Conservation (phyloP, 257 asterid genomes). For the Solanum pennellii region DNA sequence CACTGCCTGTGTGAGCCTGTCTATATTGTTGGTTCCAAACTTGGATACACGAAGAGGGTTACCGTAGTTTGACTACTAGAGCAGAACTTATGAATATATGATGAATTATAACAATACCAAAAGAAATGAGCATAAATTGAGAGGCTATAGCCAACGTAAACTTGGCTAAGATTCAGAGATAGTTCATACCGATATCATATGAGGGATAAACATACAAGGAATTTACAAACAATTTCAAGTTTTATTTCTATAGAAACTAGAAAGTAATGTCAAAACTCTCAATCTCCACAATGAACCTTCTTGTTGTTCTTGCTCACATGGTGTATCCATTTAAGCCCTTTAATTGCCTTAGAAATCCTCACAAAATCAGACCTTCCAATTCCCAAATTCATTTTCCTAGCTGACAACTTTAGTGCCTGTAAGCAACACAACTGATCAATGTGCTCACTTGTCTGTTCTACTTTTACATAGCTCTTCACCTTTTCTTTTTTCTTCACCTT, state of each 20-base stretch:
- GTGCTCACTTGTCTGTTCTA: constrained; percentile 17
- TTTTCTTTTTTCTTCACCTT: background rate
- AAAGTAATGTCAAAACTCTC: background rate
- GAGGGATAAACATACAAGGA: background rate
- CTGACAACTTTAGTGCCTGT: constrained; percentile 60
- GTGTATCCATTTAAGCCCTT: constrained; percentile 80
- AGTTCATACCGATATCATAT: background rate
- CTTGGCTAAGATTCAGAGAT: background rate
- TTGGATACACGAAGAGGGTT: background rate
- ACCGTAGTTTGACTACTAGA: background rate
- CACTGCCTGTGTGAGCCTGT: background rate
- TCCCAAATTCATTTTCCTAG: constrained; percentile 72
- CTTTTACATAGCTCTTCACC: background rate
- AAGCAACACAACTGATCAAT: constrained; percentile 53
- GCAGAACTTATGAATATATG: background rate
- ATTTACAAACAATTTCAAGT: background rate
- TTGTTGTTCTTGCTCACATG: constrained; percentile 43
- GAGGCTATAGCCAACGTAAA: background rate
- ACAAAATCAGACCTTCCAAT: constrained; percentile 59
- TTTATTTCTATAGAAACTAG: background rate
- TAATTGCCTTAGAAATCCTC: constrained; percentile 65
- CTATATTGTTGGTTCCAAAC: background rate
- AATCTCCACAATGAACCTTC: constrained; percentile 76
- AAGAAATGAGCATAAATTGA: background rate
- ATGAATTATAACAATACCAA: background rate